Base-by-base conservation (phyloP, 352 stramenopile species). In the Thraustochytrium striatum region DNA sequence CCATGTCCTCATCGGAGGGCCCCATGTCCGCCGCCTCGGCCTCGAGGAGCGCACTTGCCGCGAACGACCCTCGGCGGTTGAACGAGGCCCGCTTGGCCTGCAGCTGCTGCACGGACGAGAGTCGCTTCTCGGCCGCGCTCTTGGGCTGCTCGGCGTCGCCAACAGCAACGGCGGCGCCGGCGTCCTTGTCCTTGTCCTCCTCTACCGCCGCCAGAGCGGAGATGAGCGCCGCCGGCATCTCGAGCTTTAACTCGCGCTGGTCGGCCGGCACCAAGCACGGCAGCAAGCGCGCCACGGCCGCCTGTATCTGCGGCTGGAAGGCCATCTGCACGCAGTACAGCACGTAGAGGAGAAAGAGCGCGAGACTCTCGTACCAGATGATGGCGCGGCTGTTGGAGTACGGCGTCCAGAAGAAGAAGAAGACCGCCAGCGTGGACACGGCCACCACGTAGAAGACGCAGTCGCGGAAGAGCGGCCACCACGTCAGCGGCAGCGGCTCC, bases 381-480 rank as follows among this genome's bases (percentile, higher is more conserved):
- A 70, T 70, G 59, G 50, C 50, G 21, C 59, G 35, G 25, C 41
- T 38, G 7, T 70, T 11, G 13, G 36, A 5, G 38, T 19, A 52
- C 7, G 33, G 33, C n/a, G n/a, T n/a, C n/a, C n/a, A n/a, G n/a
- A 33, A 70, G 53, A 70, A 70, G 35, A 53, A 70, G 41, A 70
- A 70, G 33, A 70, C 1, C 16, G 59, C 82, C 25, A 93, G 79
- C 16, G 88, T 82, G 2, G 84, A 30, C 3, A 93, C 72, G 28
- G 83, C 82, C 38, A 90, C 38, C 0, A 84, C 79, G 72, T 93
- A 93, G 78, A 86, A 93, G 25, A 79, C 25, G 50, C 82, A 87
- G 80, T 93, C 89, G 28, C 89, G 81, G 72, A 89, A 88, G 25
- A 93, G 72, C 16, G 88, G 88, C 88, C 88, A 92, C 87, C 88